phyloP scores from a whole-genome alignment of 164 flowering plant species.

The Amborella trichopoda region DNA sequence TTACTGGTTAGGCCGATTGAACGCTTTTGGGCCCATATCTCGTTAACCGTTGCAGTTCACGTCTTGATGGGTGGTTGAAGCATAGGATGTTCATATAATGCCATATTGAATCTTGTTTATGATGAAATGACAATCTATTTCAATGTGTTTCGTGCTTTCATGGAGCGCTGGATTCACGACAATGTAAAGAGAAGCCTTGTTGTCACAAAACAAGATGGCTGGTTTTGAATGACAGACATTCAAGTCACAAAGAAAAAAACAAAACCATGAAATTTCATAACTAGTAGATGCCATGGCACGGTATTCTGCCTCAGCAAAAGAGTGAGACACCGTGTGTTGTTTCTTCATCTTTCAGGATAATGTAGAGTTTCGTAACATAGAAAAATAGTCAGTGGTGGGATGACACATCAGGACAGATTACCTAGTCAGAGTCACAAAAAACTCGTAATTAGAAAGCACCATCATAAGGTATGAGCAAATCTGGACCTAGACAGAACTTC shows the following conservation, averaged over 20 bases:
- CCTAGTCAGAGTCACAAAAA: not conserved
- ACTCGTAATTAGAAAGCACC: not conserved
- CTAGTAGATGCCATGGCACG: not conserved
- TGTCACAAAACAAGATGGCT: not conserved
- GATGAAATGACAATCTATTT: not conserved
- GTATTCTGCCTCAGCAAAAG: not conserved
- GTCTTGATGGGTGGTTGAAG: too few relatives aligned
- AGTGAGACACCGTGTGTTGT: not conserved
- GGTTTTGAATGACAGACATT: not conserved
- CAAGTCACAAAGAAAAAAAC: not conserved
- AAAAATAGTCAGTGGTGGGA: not conserved
- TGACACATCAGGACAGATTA: not conserved
- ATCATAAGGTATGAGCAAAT: not conserved
- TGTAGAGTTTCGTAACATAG: not conserved
- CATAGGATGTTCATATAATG: too few relatives aligned
- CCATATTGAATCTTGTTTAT: too few relatives aligned
- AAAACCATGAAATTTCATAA: not conserved
- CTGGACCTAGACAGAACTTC: not conserved
- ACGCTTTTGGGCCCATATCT: too few relatives aligned
- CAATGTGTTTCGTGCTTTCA: not conserved
- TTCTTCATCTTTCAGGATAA: not conserved
- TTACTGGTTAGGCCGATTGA: too few relatives aligned
- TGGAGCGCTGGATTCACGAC: not conserved
- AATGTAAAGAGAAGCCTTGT: not conserved
- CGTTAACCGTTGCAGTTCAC: too few relatives aligned